These are phyloP conservation scores for Rosa lucieae DNA, from an alignment of 306 rosid genomes.

Conservation along the genomic window DNA sequence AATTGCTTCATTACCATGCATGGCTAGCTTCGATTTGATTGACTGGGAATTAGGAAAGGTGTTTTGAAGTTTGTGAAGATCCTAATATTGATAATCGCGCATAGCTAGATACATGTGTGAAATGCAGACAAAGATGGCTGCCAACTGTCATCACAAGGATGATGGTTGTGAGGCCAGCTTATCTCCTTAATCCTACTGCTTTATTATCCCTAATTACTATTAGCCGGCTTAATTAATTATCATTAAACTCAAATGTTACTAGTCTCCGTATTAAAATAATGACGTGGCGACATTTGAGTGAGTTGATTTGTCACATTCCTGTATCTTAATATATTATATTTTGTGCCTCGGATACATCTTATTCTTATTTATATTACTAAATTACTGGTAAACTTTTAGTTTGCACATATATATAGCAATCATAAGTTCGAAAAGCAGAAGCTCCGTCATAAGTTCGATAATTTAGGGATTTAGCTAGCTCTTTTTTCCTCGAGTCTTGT, in stretches of 20 bases:
- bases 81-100: neutral
- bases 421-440: slow-evolving; percentile 29
- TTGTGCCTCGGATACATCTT: neutral
- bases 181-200: neutral
- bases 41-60: neutral
- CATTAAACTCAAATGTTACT: neutral
- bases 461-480: slow-evolving; percentile 24
- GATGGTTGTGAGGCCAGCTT: neutral
- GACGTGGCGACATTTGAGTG: neutral
- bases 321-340: no score
- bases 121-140: slow-evolving; percentile 5
- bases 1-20: slow-evolving; percentile 1
- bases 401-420: neutral
- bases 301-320: neutral
- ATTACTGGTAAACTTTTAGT: neutral
- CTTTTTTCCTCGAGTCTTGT: neutral
- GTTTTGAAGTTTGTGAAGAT: neutral
- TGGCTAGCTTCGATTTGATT: neutral
- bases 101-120: neutral
- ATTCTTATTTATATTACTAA: neutral
- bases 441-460: slow-evolving; percentile 32
- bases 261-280: no score
- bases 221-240: neutral
- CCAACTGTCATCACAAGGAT: slow-evolving; percentile 11
- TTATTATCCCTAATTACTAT: neutral